Evolutionary conservation across 768 basidiomycete species (phyloP), one percentile per base, ranked within the genome.

Genomic region (Tubosaeta sp.): DNA sequence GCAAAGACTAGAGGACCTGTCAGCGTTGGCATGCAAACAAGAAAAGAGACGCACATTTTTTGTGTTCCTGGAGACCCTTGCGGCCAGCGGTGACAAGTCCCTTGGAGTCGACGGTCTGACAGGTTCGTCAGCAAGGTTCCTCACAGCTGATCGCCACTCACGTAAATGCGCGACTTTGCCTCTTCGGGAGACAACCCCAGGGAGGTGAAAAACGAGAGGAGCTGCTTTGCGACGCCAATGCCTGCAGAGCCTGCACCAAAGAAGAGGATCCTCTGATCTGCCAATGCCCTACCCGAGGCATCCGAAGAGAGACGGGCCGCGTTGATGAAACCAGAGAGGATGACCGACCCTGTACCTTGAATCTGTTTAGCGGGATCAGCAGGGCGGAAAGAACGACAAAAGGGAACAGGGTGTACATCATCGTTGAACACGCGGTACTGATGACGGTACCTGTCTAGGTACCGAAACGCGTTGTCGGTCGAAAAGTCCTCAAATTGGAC

Each of bases 401-500:
- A 16, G 11, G 18, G 44, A 12, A 36, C 8, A 32, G 13, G 22
- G 46, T 27, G 27, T 27, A 87, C 84, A 67, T 89, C 86, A 58
- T 88, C 86, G 59, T 86, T 87, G 72, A 86, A 86, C 51, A 81
- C 78, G 49, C 75, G 73, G 63, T 83, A 81, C 41, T 73, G 71
- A 38, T 76, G 60, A 44, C 81, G 75, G 70, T 82, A 86, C 56
- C 76, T 72, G 34, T 81, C 80, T 30, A 90, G 77, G 66, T 86
- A 86, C 42, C 78, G 72, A 74, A 89, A 90, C 3, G 87, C 88
- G 46, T 86, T 85, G 61, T 89, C 83, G 2, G 86, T 87, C 45
- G 85, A 84, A 63, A 87, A 90, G 62, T 90, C 82, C 55, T 84
- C 84, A 54, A 84, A 87, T 52, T 88, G 86, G n/a, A 89, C 77